phyloP scores from a whole-genome alignment of 208 protist genomes.

The Trypanosoma melophagium region DNA sequence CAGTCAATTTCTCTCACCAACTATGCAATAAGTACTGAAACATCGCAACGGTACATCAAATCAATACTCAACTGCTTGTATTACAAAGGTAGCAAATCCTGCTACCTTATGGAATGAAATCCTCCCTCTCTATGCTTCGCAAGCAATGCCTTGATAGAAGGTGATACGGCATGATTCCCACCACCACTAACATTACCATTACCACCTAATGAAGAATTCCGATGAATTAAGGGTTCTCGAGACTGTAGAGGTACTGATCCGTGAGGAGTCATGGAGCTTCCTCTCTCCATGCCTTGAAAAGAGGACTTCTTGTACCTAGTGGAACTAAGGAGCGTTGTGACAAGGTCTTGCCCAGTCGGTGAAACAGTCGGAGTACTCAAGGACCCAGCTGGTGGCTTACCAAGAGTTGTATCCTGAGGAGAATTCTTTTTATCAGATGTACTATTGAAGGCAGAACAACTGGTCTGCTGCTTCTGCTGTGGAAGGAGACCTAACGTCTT shows the following conservation, averaged over 20 bases:
- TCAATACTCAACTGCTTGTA: too few species aligned
- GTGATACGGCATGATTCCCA: conserved; percentile 34
- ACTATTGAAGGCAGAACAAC: background rate
- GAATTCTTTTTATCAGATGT: background rate
- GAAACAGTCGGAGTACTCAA: background rate
- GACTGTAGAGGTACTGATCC: conserved; percentile 16
- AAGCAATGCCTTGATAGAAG: conserved; percentile 65
- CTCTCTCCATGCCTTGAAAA: conserved; percentile 3
- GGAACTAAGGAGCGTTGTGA: conserved; percentile 58
- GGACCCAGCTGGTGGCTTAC: background rate
- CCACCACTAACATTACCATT: background rate
- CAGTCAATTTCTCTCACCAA: too few species aligned
- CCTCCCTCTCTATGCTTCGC: conserved; percentile 40
- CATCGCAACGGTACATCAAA: too few species aligned
- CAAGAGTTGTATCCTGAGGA: background rate
- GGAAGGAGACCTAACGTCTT: conserved; percentile 44
- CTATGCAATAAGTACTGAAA: too few species aligned
- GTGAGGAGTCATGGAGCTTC: conserved; percentile 2
- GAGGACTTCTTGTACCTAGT: conserved; percentile 58
- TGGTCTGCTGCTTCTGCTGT: conserved; percentile 27
- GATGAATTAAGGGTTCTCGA: background rate
- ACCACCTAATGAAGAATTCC: background rate
- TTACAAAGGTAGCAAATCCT: too few species aligned
- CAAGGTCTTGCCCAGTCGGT: conserved; percentile 26
- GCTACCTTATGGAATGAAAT: background rate